A percentile compares a stretch with the other conserved stretches of the same genome.
phyloP scores from a whole-genome alignment of 2,329 filamentous ascomycete species.

The Bipolaris zeicola region DNA sequence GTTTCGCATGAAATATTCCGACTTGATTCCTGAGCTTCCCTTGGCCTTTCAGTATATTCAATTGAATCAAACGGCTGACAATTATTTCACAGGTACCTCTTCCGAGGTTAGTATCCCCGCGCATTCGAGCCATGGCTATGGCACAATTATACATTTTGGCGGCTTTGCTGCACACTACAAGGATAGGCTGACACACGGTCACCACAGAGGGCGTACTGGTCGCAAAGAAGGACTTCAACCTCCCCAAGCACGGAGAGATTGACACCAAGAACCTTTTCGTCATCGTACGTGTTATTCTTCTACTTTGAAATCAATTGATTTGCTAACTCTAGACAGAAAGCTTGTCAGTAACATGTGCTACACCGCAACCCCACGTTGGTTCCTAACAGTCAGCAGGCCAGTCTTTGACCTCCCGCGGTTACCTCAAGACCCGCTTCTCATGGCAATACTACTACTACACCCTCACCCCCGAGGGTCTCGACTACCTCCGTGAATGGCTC shows the following conservation, averaged over 20 bases:
- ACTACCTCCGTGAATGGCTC: slow-evolving; percentile 99
- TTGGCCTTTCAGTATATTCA: slow-evolving; percentile 10
- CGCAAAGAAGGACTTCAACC: slow-evolving; percentile 99
- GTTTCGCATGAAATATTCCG: slow-evolving; percentile 38
- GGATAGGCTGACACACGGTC: slow-evolving; percentile 53
- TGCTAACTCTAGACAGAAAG: slow-evolving; percentile 62
- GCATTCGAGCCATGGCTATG: slow-evolving; percentile 47
- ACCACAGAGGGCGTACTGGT: slow-evolving; percentile 79
- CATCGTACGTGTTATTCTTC: slow-evolving; percentile 57
- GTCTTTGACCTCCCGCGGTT: slow-evolving; percentile 96
- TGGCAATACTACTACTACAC: slow-evolving; percentile 87
- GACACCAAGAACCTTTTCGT: slow-evolving; percentile 99
- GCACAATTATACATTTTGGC: slow-evolving; percentile 42
- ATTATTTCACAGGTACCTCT: slow-evolving; percentile 44
- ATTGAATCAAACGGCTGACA: slow-evolving; percentile 33
- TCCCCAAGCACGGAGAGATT: slow-evolving; percentile 95
- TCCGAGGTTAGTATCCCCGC: slow-evolving; percentile 49
- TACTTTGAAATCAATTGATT: background rate
- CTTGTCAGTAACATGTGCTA: slow-evolving; percentile 57
- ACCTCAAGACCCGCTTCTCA: slow-evolving; percentile 99
- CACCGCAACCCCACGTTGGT: background rate
- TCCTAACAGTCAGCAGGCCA: slow-evolving; percentile 59
- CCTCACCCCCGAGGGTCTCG: slow-evolving; percentile 98
- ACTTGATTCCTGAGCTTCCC: slow-evolving; percentile 36
- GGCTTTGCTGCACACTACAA: slow-evolving; percentile 43